Evolutionary conservation across 2,329 filamentous ascomycete genomes (phyloP), one percentile per base, ranked within the genome.

Genomic region (Apiospora pterosperma): DNA sequence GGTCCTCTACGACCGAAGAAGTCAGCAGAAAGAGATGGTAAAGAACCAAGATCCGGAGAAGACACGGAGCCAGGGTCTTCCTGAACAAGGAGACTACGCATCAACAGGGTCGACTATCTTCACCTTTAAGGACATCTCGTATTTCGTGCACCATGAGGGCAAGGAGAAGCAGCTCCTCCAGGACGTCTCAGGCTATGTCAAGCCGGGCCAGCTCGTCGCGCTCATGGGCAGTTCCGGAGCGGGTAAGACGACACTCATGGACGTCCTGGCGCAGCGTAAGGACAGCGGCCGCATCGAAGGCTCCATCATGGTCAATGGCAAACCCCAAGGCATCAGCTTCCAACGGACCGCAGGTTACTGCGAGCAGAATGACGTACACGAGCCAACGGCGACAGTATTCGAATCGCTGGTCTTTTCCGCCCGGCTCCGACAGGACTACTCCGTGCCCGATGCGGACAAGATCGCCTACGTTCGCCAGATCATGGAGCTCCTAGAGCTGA

Each of bases 331-430:
- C 0, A 76, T 82, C 2, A 86, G 87, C 63, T 92, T 92, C 72
- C 88, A 91, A 70, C 82, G 90, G 62, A 85, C 85, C 23, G 91
- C 90, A 11, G 90, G 90, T 14, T 92, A 90, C 76, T 90, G 88
- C 69, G 84, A 92, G 71, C 90, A 92, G 72, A 88, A 88, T 77
- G 90, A 92, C 78, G 76, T 92, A 5, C 90, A 92, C 68, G 88
- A 90, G 67, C 82, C 81, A 19, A 89, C 88, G 1, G 81, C 87
- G 0, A 91, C 89, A 0, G 88, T 92, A 34, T 81, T 87, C 6
- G 89, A 91, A 73, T 88, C 89, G 0, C 80, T 91, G 11, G 83
- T 88, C 65, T 91, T 91, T 71, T 90, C 88, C 0, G 89, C 89
- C 4, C 78, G 90, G 8, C 78, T 91, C 3, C 81, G 89, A 62